Evolutionary conservation across 768 basidiomycete genomes (phyloP), one percentile per base, ranked within the genome.

Genomic region (Phanerodontia chrysosporium): DNA sequence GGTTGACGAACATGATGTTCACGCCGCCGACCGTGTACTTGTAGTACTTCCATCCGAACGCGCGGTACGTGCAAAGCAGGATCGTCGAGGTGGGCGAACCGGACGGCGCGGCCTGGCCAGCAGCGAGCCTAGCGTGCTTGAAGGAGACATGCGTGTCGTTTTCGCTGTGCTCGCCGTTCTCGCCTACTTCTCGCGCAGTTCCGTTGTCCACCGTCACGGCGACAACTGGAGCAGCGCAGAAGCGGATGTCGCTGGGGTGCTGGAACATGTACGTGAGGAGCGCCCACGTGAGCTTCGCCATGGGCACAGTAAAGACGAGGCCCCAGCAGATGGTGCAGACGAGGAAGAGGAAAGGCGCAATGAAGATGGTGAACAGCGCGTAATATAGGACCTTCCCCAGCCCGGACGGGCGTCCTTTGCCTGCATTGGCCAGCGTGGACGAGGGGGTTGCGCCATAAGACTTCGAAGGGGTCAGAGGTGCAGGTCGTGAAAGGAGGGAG

Each of bases 21-120:
- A 98, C 95, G 18, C 97, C 97, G 21, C 97, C 94, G 51, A 99
- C 83, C 5, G 97, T 99, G 71, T 99, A 99, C 79, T 99, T 99
- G 88, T 92, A 98, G 75, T 97, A 98, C 71, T 95, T 82, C 66
- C 84, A 76, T 1, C 96, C 97, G 54, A 87, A 80, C 1, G 97
- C 97, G 24, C 86, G 86, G 72, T 98, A 98, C 3, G 90, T 96
- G 75, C 97, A 99, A 28, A 99, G 83, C 27, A 99, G 77, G 6
- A 99, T 90, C 0, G 91, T 98, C 45, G 93, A 90, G 32, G 80
- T 82, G 1, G 88, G 87, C n/a, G 83, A 84, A 21, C 89, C 89
- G 12, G 82, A 83, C 3, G 97, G 97, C 0, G 96, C 95, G 1
- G 83, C 79, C 73, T 99, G 96, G 30, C 97, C 97, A 22, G 90